Conservation (phyloP, 139 green algal genomes). For the Chlamydomonas sp. region DNA sequence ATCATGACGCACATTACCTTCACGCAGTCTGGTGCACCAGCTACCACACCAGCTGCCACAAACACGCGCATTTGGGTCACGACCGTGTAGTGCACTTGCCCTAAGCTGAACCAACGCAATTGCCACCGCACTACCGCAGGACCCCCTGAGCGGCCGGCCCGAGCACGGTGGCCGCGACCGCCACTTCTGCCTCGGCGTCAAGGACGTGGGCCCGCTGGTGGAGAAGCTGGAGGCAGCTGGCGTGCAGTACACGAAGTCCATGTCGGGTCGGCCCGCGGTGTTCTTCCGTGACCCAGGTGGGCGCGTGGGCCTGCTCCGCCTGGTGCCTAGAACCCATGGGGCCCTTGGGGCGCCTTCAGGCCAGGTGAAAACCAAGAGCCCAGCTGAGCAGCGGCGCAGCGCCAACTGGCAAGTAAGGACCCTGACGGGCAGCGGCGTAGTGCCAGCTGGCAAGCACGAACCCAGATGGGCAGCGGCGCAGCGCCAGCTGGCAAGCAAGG, state of each 20-base stretch:
- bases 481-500: too few relatives aligned
- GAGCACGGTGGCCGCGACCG: conserved; percentile 86
- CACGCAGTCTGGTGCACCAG: too few relatives aligned
- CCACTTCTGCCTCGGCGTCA: conserved; percentile 87
- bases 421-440: too few relatives aligned
- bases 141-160: conserved; percentile 68
- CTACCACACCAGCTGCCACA: too few relatives aligned
- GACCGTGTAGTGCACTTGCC: too few relatives aligned
- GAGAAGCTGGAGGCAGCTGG: conserved; percentile 66
- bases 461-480: too few relatives aligned
- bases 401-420: too few relatives aligned
- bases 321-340: not conserved
- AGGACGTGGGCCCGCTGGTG: conserved; percentile 69
- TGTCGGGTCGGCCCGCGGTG: conserved; percentile 81
- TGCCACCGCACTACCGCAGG: conserved; percentile 13
- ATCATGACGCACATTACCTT: too few relatives aligned
- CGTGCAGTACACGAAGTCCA: conserved; percentile 80
- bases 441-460: too few relatives aligned
- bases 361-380: not conserved
- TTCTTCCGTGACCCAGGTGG: conserved; percentile 91
- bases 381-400: too few relatives aligned
- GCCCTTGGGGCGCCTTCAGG: not conserved
- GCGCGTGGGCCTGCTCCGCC: not conserved
- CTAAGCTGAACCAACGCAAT: too few relatives aligned
- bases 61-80: too few relatives aligned